Evolutionary conservation across 768 basidiomycete genomes (phyloP), one percentile per base, ranked within the genome.

Genomic region (Trametes coccinea): DNA sequence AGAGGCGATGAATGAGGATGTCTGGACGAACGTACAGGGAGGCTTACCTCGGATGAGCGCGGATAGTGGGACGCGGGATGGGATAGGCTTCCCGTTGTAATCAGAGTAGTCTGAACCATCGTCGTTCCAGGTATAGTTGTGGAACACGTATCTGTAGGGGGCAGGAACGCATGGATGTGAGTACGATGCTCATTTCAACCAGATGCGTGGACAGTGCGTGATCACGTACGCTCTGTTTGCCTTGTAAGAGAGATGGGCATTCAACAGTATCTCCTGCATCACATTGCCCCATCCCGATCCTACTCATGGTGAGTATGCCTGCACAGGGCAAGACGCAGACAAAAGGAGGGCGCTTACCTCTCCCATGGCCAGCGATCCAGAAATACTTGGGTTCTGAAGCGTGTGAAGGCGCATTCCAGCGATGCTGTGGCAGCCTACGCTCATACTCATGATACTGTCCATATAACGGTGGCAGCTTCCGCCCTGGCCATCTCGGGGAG

Each of bases 201-300:
- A 22, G 22, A 22, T 22, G 22, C 22, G 22, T 22, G 22, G 22
- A 22, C 22, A 22, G 22, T 61, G 47, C 39, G 29, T n/a, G 41
- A 29, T 41, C 10, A 77, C 85, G 57, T 69, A 87, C 82, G 82
- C 75, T 67, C 85, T 72, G 40, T 77, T 76, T 0, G 81, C 68
- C 2, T 73, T 67, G 54, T 80, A 75, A 0, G 84, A 79, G 1
- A 88, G 72, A 48, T 81, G 73, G 0, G 83, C 77, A 48, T 82
- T 80, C 46, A 86, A 66, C 2, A 87, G 53, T 61, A 84, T 76
- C 60, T 87, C 85, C 62, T 88, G 83, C 75, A 88, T 75, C 13
- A 72, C 76, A 59, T 88, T 88, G 3, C 85, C 85, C 84, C 84
- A 87, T 1, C 86, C 87, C 44, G 78, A 75, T 9, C 69, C 83